A percentile compares a stretch with the other conserved stretches of the same genome.
Conservation (phyloP, 371 early-diverging fungal species). For the Mortierella polycephala region DNA sequence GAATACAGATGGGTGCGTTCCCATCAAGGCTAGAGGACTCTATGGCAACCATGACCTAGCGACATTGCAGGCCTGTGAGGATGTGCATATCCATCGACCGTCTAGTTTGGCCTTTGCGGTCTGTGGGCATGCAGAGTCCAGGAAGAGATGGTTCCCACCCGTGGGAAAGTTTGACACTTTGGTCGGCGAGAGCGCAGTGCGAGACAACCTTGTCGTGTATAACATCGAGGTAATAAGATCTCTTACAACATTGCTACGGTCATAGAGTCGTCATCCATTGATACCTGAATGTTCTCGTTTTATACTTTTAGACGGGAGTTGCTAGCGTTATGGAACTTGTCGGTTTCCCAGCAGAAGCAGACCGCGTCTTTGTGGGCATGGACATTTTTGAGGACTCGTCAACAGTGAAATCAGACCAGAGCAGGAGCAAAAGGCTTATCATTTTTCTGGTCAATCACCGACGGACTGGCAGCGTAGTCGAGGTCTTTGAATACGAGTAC, state of each 20-base stretch:
- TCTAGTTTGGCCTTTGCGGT: conserved; percentile 57
- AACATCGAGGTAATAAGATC: conserved; percentile 45
- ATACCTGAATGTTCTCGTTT: background rate
- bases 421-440: background rate
- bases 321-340: conserved; percentile 5
- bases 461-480: conserved; percentile 55
- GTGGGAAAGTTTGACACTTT: conserved; percentile 12
- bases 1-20: too few relatives aligned
- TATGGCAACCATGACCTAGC: too few relatives aligned
- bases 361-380: conserved; percentile 56
- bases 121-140: conserved; percentile 49
- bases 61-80: conserved; percentile 57
- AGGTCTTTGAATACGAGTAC: conserved; percentile 54
- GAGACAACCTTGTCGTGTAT: conserved; percentile 52
- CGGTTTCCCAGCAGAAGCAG: conserved; percentile 28
- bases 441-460: conserved; percentile 56
- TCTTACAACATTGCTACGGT: too few relatives aligned
- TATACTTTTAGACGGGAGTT: background rate
- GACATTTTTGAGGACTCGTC: conserved; percentile 56
- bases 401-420: background rate
- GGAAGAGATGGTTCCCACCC: conserved; percentile 53
- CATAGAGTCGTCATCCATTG: too few relatives aligned
- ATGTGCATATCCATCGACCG: conserved; percentile 55
- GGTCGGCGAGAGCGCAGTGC: conserved; percentile 6
- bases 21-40: too few relatives aligned